Evolutionary conservation across 2,329 filamentous ascomycete species (phyloP), one percentile per base, ranked within the genome.

Genomic region (Fusarium tuaranense): DNA sequence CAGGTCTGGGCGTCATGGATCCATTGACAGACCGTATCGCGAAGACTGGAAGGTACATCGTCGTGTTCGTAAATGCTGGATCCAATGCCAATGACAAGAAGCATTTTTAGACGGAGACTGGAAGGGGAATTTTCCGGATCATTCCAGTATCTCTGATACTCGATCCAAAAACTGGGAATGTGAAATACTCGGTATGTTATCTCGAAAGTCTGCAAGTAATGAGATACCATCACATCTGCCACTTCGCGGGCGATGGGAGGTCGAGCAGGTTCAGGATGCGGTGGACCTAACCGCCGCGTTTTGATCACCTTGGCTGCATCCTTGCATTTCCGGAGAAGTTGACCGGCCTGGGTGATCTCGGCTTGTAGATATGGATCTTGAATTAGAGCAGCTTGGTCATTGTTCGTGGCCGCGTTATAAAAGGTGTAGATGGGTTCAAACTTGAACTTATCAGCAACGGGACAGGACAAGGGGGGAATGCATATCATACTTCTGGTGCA

Each of bases 121-220:
- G 60, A 68, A 1, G 76, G 67, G 2, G 76, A 72, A 9, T 8
- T 71, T 7, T 79, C 78, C 0, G 82, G 79, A 4, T 82, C 12
- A 5, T 82, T 77, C 88, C 88, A 90, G 69, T 87, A 87, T 1
- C 63, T 78, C 5, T 81, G 69, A 71, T 89, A 91, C 9, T 89
- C 85, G 22, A 80, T 72, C 83, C 84, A 84, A 69, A 91, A 91
- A 0, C 83, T 86, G 0, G 88, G 88, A 6, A 82, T 77, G 65
- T 91, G 89, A 0, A 91, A 77, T 53, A 91, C 86, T 4, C 88
- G 85, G 62, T 89, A 85, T 0, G 84, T 83, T 2, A 83, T 84
- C 68, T 89, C 89, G 67, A 88, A 89, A 0, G 81, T 86, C 3
- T 79, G 78, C 51, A 90, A 85, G 78, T 91, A 91, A 0, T 86